Conservation (phyloP, 179 eudicot species). For the Carnegiea gigantea region DNA sequence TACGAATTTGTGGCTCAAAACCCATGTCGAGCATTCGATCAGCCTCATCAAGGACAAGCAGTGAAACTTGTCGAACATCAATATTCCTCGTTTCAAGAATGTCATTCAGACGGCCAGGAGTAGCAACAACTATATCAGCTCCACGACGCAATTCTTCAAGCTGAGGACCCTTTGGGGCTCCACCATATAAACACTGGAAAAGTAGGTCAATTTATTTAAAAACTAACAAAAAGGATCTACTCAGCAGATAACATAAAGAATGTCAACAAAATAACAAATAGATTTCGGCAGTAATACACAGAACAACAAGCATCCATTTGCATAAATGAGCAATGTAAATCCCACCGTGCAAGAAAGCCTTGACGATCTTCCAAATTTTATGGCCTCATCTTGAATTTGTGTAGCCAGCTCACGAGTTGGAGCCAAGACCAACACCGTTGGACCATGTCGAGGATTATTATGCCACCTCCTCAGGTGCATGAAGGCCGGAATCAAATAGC, state of each 20-base stretch:
- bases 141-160: slow-evolving; percentile 70
- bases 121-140: slow-evolving; percentile 78
- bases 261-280: background rate
- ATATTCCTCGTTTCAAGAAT: slow-evolving; percentile 72
- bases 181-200: slow-evolving; percentile 77
- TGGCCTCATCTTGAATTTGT: slow-evolving; percentile 76
- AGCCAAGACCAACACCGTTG: slow-evolving; percentile 71
- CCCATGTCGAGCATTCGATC: slow-evolving; percentile 95
- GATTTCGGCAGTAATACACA: background rate
- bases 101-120: slow-evolving; percentile 91
- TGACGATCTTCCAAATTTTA: slow-evolving; percentile 68
- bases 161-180: slow-evolving; percentile 74
- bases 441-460: slow-evolving; percentile 69
- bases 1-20: slow-evolving; percentile 84
- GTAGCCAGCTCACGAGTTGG: slow-evolving; percentile 88
- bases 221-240: background rate
- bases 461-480: slow-evolving; percentile 55
- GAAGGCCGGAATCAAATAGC: slow-evolving; percentile 77
- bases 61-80: slow-evolving; percentile 66
- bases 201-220: background rate
- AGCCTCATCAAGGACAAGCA: slow-evolving; percentile 83
- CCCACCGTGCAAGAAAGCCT: slow-evolving; percentile 68
- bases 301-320: background rate
- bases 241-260: background rate
- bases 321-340: background rate